Conservation (phyloP, 306 rosid genomes). For the Quercus glauca region DNA sequence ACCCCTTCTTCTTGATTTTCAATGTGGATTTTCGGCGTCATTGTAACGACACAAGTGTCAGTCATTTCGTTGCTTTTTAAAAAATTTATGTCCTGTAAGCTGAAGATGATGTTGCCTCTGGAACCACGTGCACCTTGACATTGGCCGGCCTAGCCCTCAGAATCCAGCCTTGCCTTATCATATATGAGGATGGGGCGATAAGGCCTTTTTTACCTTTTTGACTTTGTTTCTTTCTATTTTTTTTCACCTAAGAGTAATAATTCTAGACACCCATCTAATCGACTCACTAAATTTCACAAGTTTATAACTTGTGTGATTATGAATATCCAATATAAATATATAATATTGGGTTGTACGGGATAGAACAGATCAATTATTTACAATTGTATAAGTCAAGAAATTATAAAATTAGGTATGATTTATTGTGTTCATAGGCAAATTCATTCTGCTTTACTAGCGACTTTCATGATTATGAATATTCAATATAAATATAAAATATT, state of each 20-base stretch:
- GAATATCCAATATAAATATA: no score
- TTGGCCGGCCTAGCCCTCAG: constrained; percentile 1
- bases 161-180: background rate
- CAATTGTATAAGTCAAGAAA: no score
- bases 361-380: no score
- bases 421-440: no score
- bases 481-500: no score
- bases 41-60: constrained; percentile 12
- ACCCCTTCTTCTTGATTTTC: background rate
- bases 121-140: constrained; percentile 32
- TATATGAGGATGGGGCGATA: background rate
- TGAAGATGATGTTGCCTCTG: constrained; percentile 30
- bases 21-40: constrained; percentile 8
- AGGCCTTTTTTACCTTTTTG: constrained; percentile 14
- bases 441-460: no score
- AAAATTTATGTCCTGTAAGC: background rate
- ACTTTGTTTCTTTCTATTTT: background rate
- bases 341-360: no score
- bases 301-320: no score
- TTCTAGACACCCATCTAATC: no score
- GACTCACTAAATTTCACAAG: no score
- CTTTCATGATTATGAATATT: no score
- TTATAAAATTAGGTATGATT: no score
- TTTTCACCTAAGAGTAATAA: background rate
- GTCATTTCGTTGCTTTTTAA: background rate